phyloP scores from a whole-genome alignment of 805 yeast species.

The Clavispora santaluciae region DNA sequence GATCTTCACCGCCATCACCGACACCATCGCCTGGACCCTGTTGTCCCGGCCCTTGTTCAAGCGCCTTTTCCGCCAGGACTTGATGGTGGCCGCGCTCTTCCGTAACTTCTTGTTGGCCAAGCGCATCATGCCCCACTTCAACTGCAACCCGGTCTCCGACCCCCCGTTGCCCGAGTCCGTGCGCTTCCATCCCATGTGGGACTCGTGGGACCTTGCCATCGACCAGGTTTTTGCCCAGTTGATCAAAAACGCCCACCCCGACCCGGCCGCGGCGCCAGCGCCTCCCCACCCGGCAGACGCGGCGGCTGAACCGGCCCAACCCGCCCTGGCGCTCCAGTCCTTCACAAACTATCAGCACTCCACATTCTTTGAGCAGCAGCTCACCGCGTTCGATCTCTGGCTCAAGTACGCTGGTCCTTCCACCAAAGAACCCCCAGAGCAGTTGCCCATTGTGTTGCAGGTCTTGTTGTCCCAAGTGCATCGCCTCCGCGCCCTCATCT shows the following conservation, averaged over 20 bases:
- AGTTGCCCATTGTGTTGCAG: conserved; percentile 88
- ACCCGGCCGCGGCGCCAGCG: conserved; percentile 8
- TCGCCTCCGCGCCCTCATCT: conserved; percentile 78
- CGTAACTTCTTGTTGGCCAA: conserved; percentile 89
- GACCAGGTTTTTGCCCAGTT: conserved; percentile 85
- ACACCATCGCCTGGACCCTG: conserved; percentile 96
- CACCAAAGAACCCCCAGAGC: conserved; percentile 86
- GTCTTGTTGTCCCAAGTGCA: conserved; percentile 92
- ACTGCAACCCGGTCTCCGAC: conserved; percentile 91
- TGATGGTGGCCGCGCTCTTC: conserved; percentile 94
- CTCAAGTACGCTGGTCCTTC: conserved; percentile 79
- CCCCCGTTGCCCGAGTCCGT: conserved; percentile 85
- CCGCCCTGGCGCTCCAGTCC: conserved; percentile 10
- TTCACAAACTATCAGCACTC: conserved; percentile 73
- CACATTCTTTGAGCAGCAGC: conserved; percentile 90
- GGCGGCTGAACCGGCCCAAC: background rate
- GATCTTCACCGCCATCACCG: conserved; percentile 97
- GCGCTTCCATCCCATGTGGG: conserved; percentile 91
- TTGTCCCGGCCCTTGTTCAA: conserved; percentile 85
- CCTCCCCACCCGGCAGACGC: background rate
- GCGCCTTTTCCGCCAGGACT: conserved; percentile 85
- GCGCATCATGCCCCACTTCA: conserved; percentile 86
- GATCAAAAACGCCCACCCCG: conserved; percentile 38
- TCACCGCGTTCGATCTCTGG: conserved; percentile 97
- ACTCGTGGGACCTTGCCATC: conserved; percentile 94